phyloP scores from a whole-genome alignment of 1,284 basidiomycete species.

The Cryptococcus hybrid region DNA sequence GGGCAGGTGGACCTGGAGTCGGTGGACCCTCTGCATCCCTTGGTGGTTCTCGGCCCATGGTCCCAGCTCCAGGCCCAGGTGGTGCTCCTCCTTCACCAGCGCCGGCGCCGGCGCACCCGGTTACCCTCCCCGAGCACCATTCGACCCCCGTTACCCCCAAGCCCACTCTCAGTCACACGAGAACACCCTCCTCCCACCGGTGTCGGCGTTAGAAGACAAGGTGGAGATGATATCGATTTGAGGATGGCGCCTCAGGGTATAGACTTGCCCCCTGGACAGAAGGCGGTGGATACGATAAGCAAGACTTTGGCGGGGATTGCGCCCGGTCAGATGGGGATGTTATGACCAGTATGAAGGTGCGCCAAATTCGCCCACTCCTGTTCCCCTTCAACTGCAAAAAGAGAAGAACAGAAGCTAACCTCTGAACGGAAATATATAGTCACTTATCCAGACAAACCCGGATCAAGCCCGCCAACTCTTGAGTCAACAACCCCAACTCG shows the following conservation, averaged over 20 bases:
- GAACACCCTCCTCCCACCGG: constrained; percentile 1
- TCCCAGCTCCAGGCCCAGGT: not conserved
- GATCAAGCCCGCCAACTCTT: constrained; percentile 84
- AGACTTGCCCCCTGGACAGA: constrained; percentile 69
- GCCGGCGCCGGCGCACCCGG: not conserved
- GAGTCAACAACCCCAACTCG: constrained; percentile 81
- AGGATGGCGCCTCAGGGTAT: constrained; percentile 68
- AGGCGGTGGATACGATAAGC: constrained; percentile 80
- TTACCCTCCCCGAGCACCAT: constrained; percentile 6
- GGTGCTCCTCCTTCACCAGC: not conserved
- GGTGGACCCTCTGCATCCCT: constrained; percentile 3
- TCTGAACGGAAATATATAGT: constrained; percentile 15
- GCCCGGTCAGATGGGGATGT: constrained; percentile 85
- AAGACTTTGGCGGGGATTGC: constrained; percentile 81
- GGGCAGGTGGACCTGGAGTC: constrained; percentile 17
- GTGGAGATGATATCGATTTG: constrained; percentile 15
- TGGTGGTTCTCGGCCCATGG: too few species aligned
- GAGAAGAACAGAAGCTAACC: too few species aligned
- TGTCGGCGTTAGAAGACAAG: not conserved
- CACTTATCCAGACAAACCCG: constrained; percentile 81
- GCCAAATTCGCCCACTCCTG: constrained; percentile 23
- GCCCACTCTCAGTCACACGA: not conserved
- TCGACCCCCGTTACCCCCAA: not conserved
- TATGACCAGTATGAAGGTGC: constrained; percentile 95
- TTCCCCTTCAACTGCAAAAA: not conserved